A percentile compares a stretch with the other conserved stretches of the same genome.
These are phyloP conservation scores for Fusarium camptoceras DNA, from an alignment of 2,329 filamentous ascomycete species.

Conservation along the genomic window DNA sequence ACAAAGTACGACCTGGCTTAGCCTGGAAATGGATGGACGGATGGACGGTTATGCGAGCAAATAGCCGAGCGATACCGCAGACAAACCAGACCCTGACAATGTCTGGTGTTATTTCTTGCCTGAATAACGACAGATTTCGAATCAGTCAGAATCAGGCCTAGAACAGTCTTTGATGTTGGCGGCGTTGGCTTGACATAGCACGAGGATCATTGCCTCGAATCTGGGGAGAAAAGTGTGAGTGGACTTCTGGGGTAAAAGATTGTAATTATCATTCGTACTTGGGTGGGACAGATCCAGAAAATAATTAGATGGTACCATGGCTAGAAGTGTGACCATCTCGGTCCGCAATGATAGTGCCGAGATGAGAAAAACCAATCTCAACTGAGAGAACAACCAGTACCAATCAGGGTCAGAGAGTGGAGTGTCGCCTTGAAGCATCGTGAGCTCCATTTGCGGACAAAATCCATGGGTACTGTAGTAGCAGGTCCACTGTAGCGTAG, in stretches of 20 bases:
- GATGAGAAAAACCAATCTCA: slow-evolving; percentile 32
- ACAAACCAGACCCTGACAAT: not conserved
- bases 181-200: slow-evolving; percentile 16
- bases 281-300: slow-evolving; percentile 29
- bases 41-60: slow-evolving; percentile 16
- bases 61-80: slow-evolving; percentile 33
- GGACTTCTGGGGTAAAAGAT: slow-evolving; percentile 42
- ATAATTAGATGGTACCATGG: slow-evolving; percentile 5
- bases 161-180: slow-evolving; percentile 17
- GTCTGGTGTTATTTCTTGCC: slow-evolving; percentile 14
- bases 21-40: not conserved
- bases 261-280: slow-evolving; percentile 8
- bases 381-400: slow-evolving; percentile 24
- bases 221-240: slow-evolving; percentile 44
- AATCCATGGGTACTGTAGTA: slow-evolving; percentile 27
- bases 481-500: slow-evolving; percentile 34
- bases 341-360: slow-evolving; percentile 26
- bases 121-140: not conserved
- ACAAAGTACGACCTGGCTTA: not conserved
- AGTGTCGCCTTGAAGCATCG: slow-evolving; percentile 42
- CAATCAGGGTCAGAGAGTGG: slow-evolving; percentile 19
- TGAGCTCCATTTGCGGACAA: slow-evolving; percentile 36
- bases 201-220: slow-evolving; percentile 30
- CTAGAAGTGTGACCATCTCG: slow-evolving; percentile 12
- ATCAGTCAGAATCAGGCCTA: slow-evolving; percentile 8